Evolutionary conservation across 768 basidiomycete species (phyloP).

Genomic region (Mycena floridula): DNA sequence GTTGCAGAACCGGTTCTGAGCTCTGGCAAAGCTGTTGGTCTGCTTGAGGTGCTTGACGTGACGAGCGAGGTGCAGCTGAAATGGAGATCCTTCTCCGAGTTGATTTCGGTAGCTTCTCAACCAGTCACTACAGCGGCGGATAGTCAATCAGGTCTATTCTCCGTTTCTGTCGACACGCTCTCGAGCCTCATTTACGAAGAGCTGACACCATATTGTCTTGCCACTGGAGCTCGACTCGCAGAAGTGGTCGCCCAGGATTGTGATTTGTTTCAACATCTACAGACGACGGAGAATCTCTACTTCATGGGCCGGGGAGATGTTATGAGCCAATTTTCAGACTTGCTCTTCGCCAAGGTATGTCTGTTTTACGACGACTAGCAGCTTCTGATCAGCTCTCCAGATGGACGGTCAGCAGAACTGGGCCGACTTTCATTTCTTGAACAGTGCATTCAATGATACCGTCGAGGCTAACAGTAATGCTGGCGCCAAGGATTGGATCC

Average conservation of each 20-base stretch:
- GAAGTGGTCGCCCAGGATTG: slow-evolving; percentile 64
- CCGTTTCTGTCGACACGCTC: slow-evolving; percentile 57
- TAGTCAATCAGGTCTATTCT: slow-evolving; percentile 22
- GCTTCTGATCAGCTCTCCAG: slow-evolving; percentile 35
- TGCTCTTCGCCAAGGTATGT: slow-evolving; percentile 67
- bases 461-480: slow-evolving; percentile 39
- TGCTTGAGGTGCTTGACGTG: slow-evolving; percentile 56
- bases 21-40: slow-evolving; percentile 73
- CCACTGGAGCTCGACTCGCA: slow-evolving; percentile 45
- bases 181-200: slow-evolving; percentile 59
- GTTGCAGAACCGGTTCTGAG: slow-evolving; percentile 53
- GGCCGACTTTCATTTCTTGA: slow-evolving; percentile 81
- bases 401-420: slow-evolving; percentile 71
- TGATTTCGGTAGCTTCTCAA: too few relatives aligned
- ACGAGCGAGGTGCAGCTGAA: neutral
- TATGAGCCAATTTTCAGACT: slow-evolving; percentile 67
- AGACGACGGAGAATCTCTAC: slow-evolving; percentile 60
- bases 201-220: slow-evolving; percentile 49
- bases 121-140: slow-evolving; percentile 11
- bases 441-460: slow-evolving; percentile 68
- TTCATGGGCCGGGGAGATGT: slow-evolving; percentile 76
- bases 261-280: slow-evolving; percentile 54
- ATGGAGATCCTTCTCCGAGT: slow-evolving; percentile 25
- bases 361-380: neutral
- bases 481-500: slow-evolving; percentile 50